phyloP scores from a whole-genome alignment of 805 yeast genomes.

The Wickerhamiella lipophila region DNA sequence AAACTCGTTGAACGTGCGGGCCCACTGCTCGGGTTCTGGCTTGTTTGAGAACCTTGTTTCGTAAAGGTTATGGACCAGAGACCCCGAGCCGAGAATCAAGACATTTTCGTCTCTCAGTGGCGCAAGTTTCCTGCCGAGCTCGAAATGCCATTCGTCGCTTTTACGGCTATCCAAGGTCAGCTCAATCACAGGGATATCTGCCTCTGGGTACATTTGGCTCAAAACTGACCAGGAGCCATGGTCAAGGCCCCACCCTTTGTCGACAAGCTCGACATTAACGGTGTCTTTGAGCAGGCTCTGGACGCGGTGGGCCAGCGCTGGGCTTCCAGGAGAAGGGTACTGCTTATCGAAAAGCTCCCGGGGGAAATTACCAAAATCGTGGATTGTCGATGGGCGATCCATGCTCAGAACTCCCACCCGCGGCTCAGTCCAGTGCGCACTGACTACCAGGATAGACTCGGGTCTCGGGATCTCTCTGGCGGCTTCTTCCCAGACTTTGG shows the following conservation, averaged over 20 bases:
- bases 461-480: slow-evolving; percentile 18
- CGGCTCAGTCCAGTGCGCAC: slow-evolving; percentile 21
- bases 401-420: slow-evolving; percentile 15
- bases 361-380: slow-evolving; percentile 20
- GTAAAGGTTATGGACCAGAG: slow-evolving; percentile 56
- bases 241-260: slow-evolving; percentile 20
- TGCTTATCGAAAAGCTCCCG: slow-evolving; percentile 16
- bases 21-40: slow-evolving; percentile 11
- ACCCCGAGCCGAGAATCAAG: slow-evolving; percentile 49
- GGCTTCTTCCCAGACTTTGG: slow-evolving; percentile 14
- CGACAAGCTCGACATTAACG: not conserved
- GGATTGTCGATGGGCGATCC: slow-evolving; percentile 18
- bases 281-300: slow-evolving; percentile 3
- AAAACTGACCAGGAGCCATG: slow-evolving; percentile 22
- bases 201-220: slow-evolving; percentile 21
- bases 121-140: slow-evolving; percentile 42
- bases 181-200: slow-evolving; percentile 30
- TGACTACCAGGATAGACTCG: slow-evolving; percentile 18
- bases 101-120: slow-evolving; percentile 41
- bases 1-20: slow-evolving; percentile 32
- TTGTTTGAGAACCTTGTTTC: too few relatives aligned
- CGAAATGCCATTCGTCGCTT: slow-evolving; percentile 28
- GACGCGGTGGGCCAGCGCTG: slow-evolving; percentile 18
- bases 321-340: slow-evolving; percentile 21
- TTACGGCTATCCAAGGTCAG: slow-evolving; percentile 32